Base-by-base conservation (phyloP, 306 rosid species). In the Benincasa hispida region DNA sequence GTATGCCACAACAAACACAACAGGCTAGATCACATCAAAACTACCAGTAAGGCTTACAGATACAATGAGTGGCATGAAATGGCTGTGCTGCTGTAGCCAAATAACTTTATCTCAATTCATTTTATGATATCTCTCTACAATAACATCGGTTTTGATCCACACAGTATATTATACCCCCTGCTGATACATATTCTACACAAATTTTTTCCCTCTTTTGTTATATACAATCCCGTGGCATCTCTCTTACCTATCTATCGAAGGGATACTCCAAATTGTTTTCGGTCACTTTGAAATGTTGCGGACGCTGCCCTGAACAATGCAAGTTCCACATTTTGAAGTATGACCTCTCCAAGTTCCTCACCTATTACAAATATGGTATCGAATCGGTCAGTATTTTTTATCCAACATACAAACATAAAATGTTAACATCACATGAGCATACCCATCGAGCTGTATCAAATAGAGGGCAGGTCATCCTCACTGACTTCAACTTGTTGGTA, bases 391-490 rank as follows among this genome's bases (percentile, higher is more conserved):
- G n/a, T n/a, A 70, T 0, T 48, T 48, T 8, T 27, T 3, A 47
- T 25, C 32, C 27, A 27, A 47, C 24, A 72, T 10, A 47, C 13
- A 9, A 48, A 27, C 39, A 0, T 25, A 17, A 9, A 25, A 47
- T 18, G 25, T 27, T 14, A 19, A 25, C n/a, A 35, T 30, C 27
- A 21, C 17, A 72, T 60, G 32, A 22, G 76, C 81, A 15, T 53
- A 95, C 99, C 99, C 99, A 95, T 83, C 99, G 96, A 45, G 84
- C 12, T 1, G 99, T 90, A 86, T 95, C 99, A 35, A 95, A 95
- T 50, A 95, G 88, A 80, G 99, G 99, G 85, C 99, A 95, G 30
- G 86, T 87, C 91, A 87, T 61, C 53, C 99, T 94, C 56, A 68
- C 90, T 9, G 97, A 81, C 87, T 95, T 95, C 27, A 95, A 96